Conservation (phyloP, 192 early-diverging fungal species). For the Radiomyces spectabilis region DNA sequence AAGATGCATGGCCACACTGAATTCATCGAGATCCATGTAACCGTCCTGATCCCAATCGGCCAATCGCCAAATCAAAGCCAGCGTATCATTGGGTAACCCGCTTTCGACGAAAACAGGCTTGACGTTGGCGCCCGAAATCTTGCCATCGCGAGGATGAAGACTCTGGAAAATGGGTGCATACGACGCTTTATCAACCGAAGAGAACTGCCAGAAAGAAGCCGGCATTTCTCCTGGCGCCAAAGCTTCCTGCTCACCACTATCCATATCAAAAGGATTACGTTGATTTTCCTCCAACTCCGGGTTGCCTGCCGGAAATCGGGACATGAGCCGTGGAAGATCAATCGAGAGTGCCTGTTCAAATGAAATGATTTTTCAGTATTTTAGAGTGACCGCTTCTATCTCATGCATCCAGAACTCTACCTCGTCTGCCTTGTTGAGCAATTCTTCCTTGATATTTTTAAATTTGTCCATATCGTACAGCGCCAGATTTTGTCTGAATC, state of each 20-base stretch:
- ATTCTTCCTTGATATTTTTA: conserved; percentile 61
- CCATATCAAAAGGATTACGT: conserved; percentile 44
- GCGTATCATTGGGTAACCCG: conserved; percentile 53
- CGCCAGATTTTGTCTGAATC: conserved; percentile 58
- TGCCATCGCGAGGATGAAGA: conserved; percentile 48
- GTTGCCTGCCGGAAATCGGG: conserved; percentile 65
- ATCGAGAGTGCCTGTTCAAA: conserved; percentile 42
- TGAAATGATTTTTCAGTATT: neutral
- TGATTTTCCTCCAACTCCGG: conserved; percentile 58
- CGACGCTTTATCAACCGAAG: conserved; percentile 38
- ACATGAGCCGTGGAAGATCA: conserved; percentile 75
- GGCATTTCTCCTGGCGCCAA: conserved; percentile 24
- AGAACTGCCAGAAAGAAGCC: conserved; percentile 46
- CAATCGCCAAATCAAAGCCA: conserved; percentile 69
- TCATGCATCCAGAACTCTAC: conserved; percentile 3
- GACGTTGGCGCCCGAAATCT: conserved; percentile 40
- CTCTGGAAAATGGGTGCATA: conserved; percentile 41
- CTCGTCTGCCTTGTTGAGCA: conserved; percentile 63
- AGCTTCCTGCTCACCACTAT: neutral
- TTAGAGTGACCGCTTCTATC: neutral
- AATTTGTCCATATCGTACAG: conserved; percentile 80
- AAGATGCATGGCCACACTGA: conserved; percentile 76
- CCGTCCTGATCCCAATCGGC: conserved; percentile 77
- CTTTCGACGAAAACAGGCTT: conserved; percentile 56
- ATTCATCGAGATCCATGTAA: conserved; percentile 79